These are phyloP conservation scores for Didymella pinodella DNA, from an alignment of 2,329 filamentous ascomycete species.

Conservation along the genomic window DNA sequence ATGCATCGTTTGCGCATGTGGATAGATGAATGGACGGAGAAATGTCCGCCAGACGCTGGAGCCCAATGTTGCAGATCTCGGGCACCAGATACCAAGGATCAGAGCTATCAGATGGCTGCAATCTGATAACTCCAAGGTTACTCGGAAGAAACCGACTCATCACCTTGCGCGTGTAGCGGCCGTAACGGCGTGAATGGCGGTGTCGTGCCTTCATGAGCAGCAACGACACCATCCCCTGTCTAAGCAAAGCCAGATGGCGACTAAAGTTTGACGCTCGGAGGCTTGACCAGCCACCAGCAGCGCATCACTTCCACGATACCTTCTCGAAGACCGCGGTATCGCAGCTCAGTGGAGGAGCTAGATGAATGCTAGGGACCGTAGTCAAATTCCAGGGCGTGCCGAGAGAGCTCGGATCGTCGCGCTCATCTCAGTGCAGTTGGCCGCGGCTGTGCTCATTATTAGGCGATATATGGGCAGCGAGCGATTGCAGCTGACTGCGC, in stretches of 20 bases:
- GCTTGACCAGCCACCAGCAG: conserved; percentile 31
- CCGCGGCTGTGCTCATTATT: conserved; percentile 35
- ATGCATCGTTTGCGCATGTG: conserved; percentile 13
- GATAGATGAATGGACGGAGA: conserved; percentile 11
- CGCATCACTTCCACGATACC: conserved; percentile 43
- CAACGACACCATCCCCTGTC: conserved; percentile 7
- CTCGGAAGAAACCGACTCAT: conserved; percentile 9
- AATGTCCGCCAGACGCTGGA: conserved; percentile 10
- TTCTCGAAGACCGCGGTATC: conserved; percentile 43
- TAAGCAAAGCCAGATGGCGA: conserved; percentile 2
- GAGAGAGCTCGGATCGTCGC: conserved; percentile 31
- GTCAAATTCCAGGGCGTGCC: conserved; percentile 22
- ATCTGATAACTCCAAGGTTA: conserved; percentile 9
- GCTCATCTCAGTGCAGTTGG: conserved; percentile 32
- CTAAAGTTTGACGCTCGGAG: conserved; percentile 9
- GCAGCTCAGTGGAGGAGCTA: conserved; percentile 27
- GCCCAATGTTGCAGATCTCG: conserved; percentile 38
- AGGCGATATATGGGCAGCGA: conserved; percentile 25
- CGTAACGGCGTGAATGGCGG: conserved; percentile 17
- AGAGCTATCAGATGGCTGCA: conserved; percentile 3
- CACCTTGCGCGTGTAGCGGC: conserved; percentile 6
- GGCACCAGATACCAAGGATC: conserved; percentile 25
- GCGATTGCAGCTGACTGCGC: conserved; percentile 22
- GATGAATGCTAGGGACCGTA: conserved; percentile 21
- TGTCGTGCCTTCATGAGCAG: conserved; percentile 19